Conservation (phyloP, 768 basidiomycete species). For the Calvatia gigantea region DNA sequence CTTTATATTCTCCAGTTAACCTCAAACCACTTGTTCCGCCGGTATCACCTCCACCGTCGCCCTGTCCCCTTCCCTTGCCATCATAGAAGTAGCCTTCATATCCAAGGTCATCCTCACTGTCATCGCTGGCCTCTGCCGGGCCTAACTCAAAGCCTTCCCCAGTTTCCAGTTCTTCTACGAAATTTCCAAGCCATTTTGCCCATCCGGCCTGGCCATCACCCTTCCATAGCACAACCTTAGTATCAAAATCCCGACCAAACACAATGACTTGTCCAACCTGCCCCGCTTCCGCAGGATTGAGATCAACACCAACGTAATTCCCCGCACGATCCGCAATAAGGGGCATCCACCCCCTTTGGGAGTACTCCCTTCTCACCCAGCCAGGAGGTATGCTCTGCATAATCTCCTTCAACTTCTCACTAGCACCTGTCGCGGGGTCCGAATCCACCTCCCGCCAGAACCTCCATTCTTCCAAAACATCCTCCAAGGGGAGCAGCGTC, state of each 20-base stretch:
- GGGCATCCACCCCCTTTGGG: slow-evolving; percentile 95
- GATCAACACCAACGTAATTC: slow-evolving; percentile 95
- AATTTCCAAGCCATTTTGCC: slow-evolving; percentile 90
- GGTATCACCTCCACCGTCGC: slow-evolving; percentile 74
- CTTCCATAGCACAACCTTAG: slow-evolving; percentile 91
- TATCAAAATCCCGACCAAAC: slow-evolving; percentile 98
- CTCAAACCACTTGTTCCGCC: slow-evolving; percentile 69
- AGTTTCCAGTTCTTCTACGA: slow-evolving; percentile 88
- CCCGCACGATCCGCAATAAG: slow-evolving; percentile 91
- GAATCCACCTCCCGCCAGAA: slow-evolving; percentile 95
- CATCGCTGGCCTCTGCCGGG: slow-evolving; percentile 55
- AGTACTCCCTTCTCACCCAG: slow-evolving; percentile 89
- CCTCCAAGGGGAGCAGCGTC: slow-evolving; percentile 87
- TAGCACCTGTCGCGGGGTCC: slow-evolving; percentile 83
- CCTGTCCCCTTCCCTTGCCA: slow-evolving; percentile 71
- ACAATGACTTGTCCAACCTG: slow-evolving; percentile 91
- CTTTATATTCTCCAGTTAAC: slow-evolving; percentile 81
- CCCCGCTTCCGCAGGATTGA: slow-evolving; percentile 80
- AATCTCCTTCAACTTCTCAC: slow-evolving; percentile 59
- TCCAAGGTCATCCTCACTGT: slow-evolving; percentile 79
- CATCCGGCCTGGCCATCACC: slow-evolving; percentile 91
- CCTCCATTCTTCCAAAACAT: slow-evolving; percentile 91
- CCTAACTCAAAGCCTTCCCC: slow-evolving; percentile 89
- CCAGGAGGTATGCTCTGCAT: slow-evolving; percentile 90
- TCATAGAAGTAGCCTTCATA: slow-evolving; percentile 88